Evolutionary conservation across 1,139 yeast genomes (phyloP), one percentile per base, ranked within the genome.

Genomic region (Lizanozyma gosingica): DNA sequence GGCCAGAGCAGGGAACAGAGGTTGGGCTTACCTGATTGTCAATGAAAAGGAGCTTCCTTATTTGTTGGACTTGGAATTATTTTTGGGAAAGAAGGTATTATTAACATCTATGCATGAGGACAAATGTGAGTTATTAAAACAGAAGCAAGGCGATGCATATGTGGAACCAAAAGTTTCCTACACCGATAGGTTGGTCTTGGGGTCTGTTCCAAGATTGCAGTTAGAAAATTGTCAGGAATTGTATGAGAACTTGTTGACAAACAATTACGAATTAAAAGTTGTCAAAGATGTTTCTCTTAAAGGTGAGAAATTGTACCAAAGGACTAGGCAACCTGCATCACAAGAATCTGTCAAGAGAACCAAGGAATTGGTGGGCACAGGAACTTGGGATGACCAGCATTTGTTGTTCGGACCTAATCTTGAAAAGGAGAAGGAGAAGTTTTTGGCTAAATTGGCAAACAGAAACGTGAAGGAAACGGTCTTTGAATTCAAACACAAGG

Each of bases 1-100:
- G 37, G 99, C 98, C 14, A 83, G 99, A 73, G 98, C 98, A 9
- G 99, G 99, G 58, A 83, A 88, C 56, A 79, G 78, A 50, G 99
- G 99, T 56, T 90, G 97, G 95, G 98, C 98, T 0, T 94, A 86
- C 57, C 83, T 97, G 1, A 77, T 94, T 42, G 83, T 90, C 3
- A 75, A 81, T 45, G 96, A 88, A 49, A 73, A 76, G 45, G 99
- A 94, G 57, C 63, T 92, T 44, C 95, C 98, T 4, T 94, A 92
- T 53, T 62, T 94, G 39, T 70, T 92, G 40, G 99, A 94, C 60
- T 69, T 94, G 53, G 98, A 94, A 56, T 65, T 94, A 37, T 92
- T 94, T 56, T 67, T 94, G 52, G 97, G 97, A 4, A 78, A 83
- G 51, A 88, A 88, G 57, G 71, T 92, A 22, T 60, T 83, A 37